Evolutionary conservation across 2,329 filamentous ascomycete species (phyloP).

Genomic region (Hypoxylon sp.): DNA sequence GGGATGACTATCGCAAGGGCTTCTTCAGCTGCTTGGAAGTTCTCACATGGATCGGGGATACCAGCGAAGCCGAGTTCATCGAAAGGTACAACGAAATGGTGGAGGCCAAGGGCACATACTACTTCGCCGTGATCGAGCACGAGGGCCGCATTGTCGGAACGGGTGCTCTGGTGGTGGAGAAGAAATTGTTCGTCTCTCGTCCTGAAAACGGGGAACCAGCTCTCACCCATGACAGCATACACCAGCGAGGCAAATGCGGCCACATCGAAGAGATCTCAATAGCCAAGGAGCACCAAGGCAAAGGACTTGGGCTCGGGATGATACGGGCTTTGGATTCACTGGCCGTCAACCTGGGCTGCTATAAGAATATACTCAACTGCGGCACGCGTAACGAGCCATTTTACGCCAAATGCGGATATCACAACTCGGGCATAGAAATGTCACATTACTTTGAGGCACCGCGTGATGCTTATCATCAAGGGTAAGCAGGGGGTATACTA

Average conservation of each 20-base stretch:
- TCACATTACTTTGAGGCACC: conserved; percentile 42
- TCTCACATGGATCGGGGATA: conserved; percentile 78
- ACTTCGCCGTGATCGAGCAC: conserved; percentile 74
- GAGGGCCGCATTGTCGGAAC: conserved; percentile 72
- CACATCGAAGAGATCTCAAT: conserved; percentile 89
- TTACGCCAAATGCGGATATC: conserved; percentile 59
- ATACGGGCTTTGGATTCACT: conserved; percentile 80
- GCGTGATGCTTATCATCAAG: conserved; percentile 40
- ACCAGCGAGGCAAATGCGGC: conserved; percentile 72
- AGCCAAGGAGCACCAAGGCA: conserved; percentile 79
- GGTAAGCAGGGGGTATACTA: conserved; percentile 15
- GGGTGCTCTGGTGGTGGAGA: conserved; percentile 78
- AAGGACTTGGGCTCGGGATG: conserved; percentile 78
- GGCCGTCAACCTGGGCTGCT: conserved; percentile 76
- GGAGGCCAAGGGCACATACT: conserved; percentile 62
- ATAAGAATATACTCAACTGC: conserved; percentile 83
- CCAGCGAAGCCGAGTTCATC: conserved; percentile 57
- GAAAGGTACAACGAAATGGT: conserved; percentile 69
- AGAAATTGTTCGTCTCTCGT: conserved; percentile 69
- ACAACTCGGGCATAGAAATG: conserved; percentile 45
- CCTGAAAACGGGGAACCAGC: not conserved
- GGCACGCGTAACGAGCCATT: conserved; percentile 80
- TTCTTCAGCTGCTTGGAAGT: conserved; percentile 80
- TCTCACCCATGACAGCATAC: conserved; percentile 57
- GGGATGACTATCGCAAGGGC: conserved; percentile 71